Conservation (phyloP, 768 basidiomycete genomes). For the Amyloporia xantha region DNA sequence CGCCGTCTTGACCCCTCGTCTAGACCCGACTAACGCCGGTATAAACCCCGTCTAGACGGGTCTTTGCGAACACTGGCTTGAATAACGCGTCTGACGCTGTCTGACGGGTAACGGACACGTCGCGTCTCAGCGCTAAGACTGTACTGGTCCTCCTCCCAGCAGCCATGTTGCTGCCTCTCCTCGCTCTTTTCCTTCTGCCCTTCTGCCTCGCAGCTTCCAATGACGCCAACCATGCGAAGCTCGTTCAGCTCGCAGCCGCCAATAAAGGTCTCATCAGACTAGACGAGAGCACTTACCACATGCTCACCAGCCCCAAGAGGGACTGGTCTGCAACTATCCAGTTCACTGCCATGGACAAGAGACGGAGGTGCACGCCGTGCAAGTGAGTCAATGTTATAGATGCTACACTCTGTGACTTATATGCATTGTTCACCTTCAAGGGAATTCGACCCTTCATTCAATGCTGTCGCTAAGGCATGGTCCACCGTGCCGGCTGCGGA, state of each 20-base stretch:
- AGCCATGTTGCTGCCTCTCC: constrained; percentile 24
- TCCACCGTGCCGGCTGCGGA: constrained; percentile 46
- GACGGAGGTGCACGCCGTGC: constrained; percentile 89
- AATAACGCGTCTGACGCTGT: neutral
- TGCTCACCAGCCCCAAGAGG: constrained; percentile 67
- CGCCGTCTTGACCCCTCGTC: too few relatives aligned
- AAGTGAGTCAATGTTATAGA: constrained; percentile 43
- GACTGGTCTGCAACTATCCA: constrained; percentile 86
- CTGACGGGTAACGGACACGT: constrained; percentile 1
- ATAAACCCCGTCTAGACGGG: too few relatives aligned
- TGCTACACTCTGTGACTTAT: neutral
- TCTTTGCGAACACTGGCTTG: too few relatives aligned
- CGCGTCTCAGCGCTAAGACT: neutral
- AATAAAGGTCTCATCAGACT: constrained; percentile 81
- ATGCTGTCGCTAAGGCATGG: constrained; percentile 84
- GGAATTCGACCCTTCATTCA: constrained; percentile 80
- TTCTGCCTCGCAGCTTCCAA: constrained; percentile 25
- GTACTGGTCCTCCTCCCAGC: neutral
- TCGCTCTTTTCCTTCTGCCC: constrained; percentile 28
- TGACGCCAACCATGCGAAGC: constrained; percentile 41
- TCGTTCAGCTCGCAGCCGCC: constrained; percentile 59
- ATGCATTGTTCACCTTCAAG: constrained; percentile 35
- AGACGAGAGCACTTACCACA: constrained; percentile 67
- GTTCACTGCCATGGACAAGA: constrained; percentile 78
- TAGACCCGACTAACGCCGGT: too few relatives aligned